Percentiles rank a stretch among this genome's conserved stretches.
phyloP scores from a whole-genome alignment of 495 filamentous ascomycete species.

The Aspergillus nanangensis region DNA sequence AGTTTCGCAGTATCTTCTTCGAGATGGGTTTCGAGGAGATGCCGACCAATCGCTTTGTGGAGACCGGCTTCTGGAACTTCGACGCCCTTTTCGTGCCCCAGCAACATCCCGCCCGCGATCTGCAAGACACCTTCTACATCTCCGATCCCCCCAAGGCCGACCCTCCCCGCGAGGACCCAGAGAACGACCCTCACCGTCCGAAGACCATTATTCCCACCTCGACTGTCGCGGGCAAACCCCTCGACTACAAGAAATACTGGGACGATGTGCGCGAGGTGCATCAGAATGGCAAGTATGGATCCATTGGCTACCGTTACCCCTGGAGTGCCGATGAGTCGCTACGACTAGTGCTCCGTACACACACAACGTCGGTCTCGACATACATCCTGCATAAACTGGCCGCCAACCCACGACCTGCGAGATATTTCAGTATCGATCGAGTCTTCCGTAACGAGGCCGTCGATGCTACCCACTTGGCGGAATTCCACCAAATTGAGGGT shows the following conservation, averaged over 20 bases:
- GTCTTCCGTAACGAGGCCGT: slow-evolving; percentile 97
- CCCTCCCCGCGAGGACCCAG: slow-evolving; percentile 67
- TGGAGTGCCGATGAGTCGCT: slow-evolving; percentile 88
- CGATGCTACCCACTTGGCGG: slow-evolving; percentile 91
- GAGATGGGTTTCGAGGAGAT: slow-evolving; percentile 57
- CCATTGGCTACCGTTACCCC: slow-evolving; percentile 91
- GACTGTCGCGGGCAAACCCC: slow-evolving; percentile 29
- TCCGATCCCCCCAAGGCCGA: slow-evolving; percentile 78
- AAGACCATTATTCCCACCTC: slow-evolving; percentile 28
- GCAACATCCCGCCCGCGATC: slow-evolving; percentile 92
- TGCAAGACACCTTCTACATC: slow-evolving; percentile 98
- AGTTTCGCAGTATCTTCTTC: slow-evolving; percentile 97
- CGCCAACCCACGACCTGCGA: slow-evolving; percentile 70
- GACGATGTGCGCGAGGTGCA: slow-evolving; percentile 81
- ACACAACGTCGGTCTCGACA: slow-evolving; percentile 88
- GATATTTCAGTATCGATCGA: slow-evolving; percentile 96
- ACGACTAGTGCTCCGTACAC: slow-evolving; percentile 86
- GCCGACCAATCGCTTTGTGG: slow-evolving; percentile 66
- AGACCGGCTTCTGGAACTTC: slow-evolving; percentile 99
- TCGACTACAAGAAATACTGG: slow-evolving; percentile 81
- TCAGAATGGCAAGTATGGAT: slow-evolving; percentile 81
- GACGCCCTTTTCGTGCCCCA: slow-evolving; percentile 96
- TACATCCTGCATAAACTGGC: slow-evolving; percentile 88
- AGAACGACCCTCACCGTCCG: slow-evolving; percentile 33
- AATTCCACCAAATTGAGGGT: slow-evolving; percentile 98